These are phyloP conservation scores for Epichloe uncinata DNA, from an alignment of 2,329 filamentous ascomycete genomes.

Conservation along the genomic window DNA sequence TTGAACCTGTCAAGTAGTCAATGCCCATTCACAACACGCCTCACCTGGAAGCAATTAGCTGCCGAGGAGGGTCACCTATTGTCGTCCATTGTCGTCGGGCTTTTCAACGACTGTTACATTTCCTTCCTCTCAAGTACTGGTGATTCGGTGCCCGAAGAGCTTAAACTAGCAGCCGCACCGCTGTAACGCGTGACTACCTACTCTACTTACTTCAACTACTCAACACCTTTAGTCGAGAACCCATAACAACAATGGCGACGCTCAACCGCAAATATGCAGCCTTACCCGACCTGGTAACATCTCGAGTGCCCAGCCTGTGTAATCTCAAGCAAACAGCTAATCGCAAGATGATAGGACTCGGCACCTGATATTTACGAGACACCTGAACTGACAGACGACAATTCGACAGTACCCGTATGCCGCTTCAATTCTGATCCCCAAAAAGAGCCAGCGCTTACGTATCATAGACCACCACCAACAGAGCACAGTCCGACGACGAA, in stretches of 20 bases:
- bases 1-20: neutral
- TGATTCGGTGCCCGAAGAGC: neutral
- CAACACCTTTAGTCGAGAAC: neutral
- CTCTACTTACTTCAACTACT: neutral
- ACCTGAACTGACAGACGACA: conserved; percentile 80
- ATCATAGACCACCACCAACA: conserved; percentile 39
- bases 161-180: neutral
- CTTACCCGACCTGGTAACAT: conserved; percentile 59
- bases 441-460: conserved; percentile 9
- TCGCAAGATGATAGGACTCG: conserved; percentile 48
- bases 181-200: neutral
- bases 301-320: conserved; percentile 2
- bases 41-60: neutral
- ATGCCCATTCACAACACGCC: neutral
- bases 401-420: conserved; percentile 67
- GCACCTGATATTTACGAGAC: conserved; percentile 96
- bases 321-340: conserved; percentile 11
- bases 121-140: neutral
- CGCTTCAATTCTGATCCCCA: neutral
- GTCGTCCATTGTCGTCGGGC: neutral
- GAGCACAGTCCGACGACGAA: conserved; percentile 47
- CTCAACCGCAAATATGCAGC: conserved; percentile 72
- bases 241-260: conserved; percentile 28
- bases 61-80: neutral
- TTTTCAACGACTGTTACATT: neutral